Percentiles rank a stretch among this genome's conserved stretches.
These are phyloP conservation scores for Solanum aculeatissimum DNA, from an alignment of 305 asterid species.

Conservation along the genomic window DNA sequence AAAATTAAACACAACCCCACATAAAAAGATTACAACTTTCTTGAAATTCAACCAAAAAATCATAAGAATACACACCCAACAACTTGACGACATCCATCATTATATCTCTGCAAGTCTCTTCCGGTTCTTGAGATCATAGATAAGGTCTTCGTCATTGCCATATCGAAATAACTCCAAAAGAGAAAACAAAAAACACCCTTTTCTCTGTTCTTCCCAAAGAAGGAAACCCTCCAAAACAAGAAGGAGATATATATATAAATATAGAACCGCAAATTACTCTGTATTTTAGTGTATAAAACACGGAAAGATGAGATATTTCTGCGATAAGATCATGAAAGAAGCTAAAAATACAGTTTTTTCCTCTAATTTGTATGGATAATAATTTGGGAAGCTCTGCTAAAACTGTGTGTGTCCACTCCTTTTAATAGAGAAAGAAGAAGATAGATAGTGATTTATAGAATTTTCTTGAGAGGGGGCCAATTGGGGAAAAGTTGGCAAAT, in stretches of 20 bases:
- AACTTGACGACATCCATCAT: conserved; percentile 8
- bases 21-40: neutral
- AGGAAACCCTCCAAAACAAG: neutral
- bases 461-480: neutral
- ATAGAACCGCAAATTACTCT: neutral
- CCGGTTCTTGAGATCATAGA: conserved; percentile 7
- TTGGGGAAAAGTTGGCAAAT: neutral
- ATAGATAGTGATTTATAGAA: neutral
- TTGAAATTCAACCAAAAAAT: neutral
- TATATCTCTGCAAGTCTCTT: conserved; percentile 5
- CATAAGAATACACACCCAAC: conserved; percentile 6
- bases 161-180: neutral
- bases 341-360: neutral
- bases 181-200: neutral
- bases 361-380: neutral
- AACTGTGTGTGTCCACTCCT: neutral
- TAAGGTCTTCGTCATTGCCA: conserved; percentile 2
- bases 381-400: neutral
- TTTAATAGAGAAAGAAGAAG: neutral
- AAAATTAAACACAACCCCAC: neutral
- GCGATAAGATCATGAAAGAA: neutral
- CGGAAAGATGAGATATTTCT: neutral
- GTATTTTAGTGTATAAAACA: neutral
- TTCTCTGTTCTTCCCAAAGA: neutral
- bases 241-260: neutral